Evolutionary conservation across 2,329 filamentous ascomycete species (phyloP).

Genomic region (Fusarium succisae): DNA sequence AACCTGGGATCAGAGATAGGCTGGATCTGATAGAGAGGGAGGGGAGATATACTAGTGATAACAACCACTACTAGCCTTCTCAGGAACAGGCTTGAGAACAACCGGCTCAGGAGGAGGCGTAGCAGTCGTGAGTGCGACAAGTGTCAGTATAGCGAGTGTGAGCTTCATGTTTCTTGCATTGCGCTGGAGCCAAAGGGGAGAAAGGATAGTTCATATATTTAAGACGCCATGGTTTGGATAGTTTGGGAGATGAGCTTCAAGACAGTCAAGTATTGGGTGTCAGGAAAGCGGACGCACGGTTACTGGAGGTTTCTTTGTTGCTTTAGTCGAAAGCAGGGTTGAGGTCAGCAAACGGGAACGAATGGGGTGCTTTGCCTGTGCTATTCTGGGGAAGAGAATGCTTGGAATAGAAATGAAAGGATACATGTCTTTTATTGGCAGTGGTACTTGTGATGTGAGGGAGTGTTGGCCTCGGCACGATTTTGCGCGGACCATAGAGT

Average conservation of each 20-base stretch:
- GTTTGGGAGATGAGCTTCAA: not conserved
- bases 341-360: no score
- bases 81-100: constrained; percentile 6
- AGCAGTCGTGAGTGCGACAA: not conserved
- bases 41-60: constrained; percentile 13
- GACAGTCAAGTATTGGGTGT: not conserved
- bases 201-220: not conserved
- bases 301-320: not conserved
- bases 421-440: not conserved
- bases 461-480: not conserved
- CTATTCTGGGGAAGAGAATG: not conserved
- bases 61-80: not conserved
- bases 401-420: not conserved
- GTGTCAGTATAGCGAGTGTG: not conserved
- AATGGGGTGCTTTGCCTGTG: not conserved
- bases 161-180: constrained; percentile 18
- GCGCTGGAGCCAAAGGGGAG: not conserved
- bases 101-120: not conserved
- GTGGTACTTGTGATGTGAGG: not conserved
- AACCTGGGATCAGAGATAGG: no score
- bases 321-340: not conserved
- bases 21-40: no score
- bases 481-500: no score
- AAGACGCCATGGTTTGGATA: no score
- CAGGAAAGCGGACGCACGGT: not conserved